Base-by-base conservation (phyloP, 2,329 filamentous ascomycete species). In the Domatiomyces globalis region DNA sequence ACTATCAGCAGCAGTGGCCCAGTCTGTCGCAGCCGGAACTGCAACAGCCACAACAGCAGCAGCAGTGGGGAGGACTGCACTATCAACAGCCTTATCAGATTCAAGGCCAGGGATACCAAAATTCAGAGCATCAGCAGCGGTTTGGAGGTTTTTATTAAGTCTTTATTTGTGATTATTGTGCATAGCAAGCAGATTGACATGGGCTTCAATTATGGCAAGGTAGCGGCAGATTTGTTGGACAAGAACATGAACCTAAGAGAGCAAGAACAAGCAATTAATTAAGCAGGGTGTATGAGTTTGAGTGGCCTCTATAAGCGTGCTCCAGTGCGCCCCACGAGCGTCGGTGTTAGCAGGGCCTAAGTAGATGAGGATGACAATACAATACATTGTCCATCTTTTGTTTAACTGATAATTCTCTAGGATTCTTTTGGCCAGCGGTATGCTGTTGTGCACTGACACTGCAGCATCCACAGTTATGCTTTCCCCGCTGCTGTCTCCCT, bases 1-100 rank as follows among this genome's bases (percentile, higher is more conserved):
- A 48, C 19, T 48, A 47, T 36, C 22, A 45, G 36, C 50, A 52
- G 29, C 52, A 48, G 15, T 39, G 33, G 33, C 33, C 33, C 15
- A 10, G 5, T 39, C 10, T 39, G 42, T n/a, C 44, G 22, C 47
- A 42, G 48, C 43, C 46, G 17, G 39, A 45, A 27, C 52, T 49
- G 36, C 27, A 45, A 20, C 27, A 33, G 10, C 48, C 51, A 18
- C 51, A 51, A 18, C 43, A 18, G 10, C 54, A 52, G 17, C 18
- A 18, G 25, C 48, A 51, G 43, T 50, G 33, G 33, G 33, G 10
- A 39, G 33, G 10, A 39, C 33, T 15, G 33, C 33, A 39, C 22
- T 25, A 25, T 25, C 22, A 25, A 6, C 22, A 25, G 22, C 22
- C 22, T 25, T 25, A 25, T 25, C 22, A 25, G 22, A 6, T 6